These are phyloP conservation scores for Trichophyton simii DNA, from an alignment of 2,329 filamentous ascomycete genomes.

Conservation along the genomic window DNA sequence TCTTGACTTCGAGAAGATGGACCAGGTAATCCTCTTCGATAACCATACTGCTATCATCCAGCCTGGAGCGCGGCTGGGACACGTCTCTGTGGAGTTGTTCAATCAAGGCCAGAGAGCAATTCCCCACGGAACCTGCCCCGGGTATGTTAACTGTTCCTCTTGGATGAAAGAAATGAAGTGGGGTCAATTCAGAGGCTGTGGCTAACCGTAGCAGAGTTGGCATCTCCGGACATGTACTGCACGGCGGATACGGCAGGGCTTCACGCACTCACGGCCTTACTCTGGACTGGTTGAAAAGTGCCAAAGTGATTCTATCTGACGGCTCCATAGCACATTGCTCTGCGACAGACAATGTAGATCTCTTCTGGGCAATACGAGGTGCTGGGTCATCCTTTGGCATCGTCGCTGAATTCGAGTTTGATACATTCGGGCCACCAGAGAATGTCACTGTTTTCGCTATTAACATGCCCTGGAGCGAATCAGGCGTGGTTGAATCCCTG, in stretches of 20 bases:
- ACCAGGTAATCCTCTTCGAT: slow-evolving; percentile 14
- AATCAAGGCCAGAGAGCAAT: slow-evolving; percentile 15
- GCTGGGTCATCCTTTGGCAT: slow-evolving; percentile 45
- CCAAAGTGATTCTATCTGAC: slow-evolving; percentile 38
- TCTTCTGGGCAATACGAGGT: slow-evolving; percentile 42
- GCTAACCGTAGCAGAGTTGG: slow-evolving; percentile 14
- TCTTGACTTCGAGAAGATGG: slow-evolving; percentile 17
- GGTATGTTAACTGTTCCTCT: not conserved
- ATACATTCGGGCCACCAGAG: slow-evolving; percentile 19
- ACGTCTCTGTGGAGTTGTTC: slow-evolving; percentile 17
- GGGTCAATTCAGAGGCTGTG: not conserved
- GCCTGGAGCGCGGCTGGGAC: slow-evolving; percentile 16
- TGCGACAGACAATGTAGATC: slow-evolving; percentile 27
- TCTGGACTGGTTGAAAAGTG: slow-evolving; percentile 37
- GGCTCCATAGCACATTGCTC: slow-evolving; percentile 29
- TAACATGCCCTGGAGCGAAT: slow-evolving; percentile 36
- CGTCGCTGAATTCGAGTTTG: slow-evolving; percentile 33
- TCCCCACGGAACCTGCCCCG: slow-evolving; percentile 19
- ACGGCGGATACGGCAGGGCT: slow-evolving; percentile 22
- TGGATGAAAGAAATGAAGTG: not conserved
- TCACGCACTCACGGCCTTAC: slow-evolving; percentile 36
- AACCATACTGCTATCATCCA: slow-evolving; percentile 17
- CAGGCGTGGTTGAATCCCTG: slow-evolving; percentile 36
- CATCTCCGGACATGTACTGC: slow-evolving; percentile 19
- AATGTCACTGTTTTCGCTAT: slow-evolving; percentile 40